Evolutionary conservation across 768 basidiomycete species (phyloP), one percentile per base, ranked within the genome.

Genomic region (Mycena vulgaris): DNA sequence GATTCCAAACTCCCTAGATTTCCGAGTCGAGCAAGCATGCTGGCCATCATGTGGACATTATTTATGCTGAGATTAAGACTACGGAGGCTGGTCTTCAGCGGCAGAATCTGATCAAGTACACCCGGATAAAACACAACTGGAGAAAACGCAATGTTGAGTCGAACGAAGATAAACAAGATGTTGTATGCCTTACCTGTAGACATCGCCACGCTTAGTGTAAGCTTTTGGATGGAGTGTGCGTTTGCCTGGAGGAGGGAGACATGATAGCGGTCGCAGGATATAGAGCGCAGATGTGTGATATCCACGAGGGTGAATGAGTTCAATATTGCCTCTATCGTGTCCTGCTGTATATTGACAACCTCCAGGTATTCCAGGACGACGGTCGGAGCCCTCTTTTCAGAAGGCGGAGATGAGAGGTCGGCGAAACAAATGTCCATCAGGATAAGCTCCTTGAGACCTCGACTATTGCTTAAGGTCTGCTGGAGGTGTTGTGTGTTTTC

Each of bases 281-380:
- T 16, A 10, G 61, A 62, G 5, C 35, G 35, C n/a, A 63, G 51
- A 30, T 42, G 62, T n/a, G 17, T 53, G 37, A 63, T 16, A 53
- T 63, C 62, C 13, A 53, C 37, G 13, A 25, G 19, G 21, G 49
- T 52, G 48, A 62, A 49, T 7, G 37, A 17, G 27, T 40, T 16
- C 0, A 53, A 11, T 6, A 53, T 11, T 10, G 62, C 48, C 0
- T 40, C 21, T 1, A 52, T 14, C 8, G 10, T 17, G 9, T 1
- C 11, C 37, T n/a, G n/a, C n/a, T n/a, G n/a, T n/a, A 63, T 63
- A 27, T 2, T 5, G 8, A 30, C 5, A 9, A 63, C 5, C 53
- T 14, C 21, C 13, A 63, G 28, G 17, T 37, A 52, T 5, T 40
- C 33, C 1, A 63, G 21, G 10, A 53, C 37, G 8, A 63, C 37